Evolutionary conservation across 352 stramenopile species (phyloP), one percentile per base, ranked within the genome.

Genomic region (Globisporangium cystogenes): DNA sequence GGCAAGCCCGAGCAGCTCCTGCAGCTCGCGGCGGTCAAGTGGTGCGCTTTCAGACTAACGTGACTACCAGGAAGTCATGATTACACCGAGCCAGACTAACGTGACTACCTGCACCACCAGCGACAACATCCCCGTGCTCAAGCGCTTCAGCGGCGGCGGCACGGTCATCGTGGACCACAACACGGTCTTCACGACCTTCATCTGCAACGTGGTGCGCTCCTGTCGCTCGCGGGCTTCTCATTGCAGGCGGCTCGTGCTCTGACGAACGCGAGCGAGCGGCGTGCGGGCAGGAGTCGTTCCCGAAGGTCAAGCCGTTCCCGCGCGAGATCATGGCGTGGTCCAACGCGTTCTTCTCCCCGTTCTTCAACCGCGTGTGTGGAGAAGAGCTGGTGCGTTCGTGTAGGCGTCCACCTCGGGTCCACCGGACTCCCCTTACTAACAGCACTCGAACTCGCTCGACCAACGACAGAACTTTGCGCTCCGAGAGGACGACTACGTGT

Each of bases 111-210:
- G 39, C 16, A 44, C 39, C 16, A 3, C 12, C 35, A 94, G 84
- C 21, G 81, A 90, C 52, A 62, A 73, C 5, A 87, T 98, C 43
- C 78, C 82, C 1, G 80, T 98, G 57, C 72, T 98, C 42, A 95
- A 96, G 70, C 86, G 96, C 47, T 99, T 99, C 72, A 98, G 84
- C 15, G 96, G 96, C 41, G 96, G 96, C 18, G 96, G 96, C 23
- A 99, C 96, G 0, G 96, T 99, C 29, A 96, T 99, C 31, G 87
- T 99, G 45, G 95, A 99, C 72, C 57, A 92, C 51, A 90, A 87
- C 62, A 97, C 90, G 15, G 66, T 97, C 33, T 98, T 97, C 75
- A 90, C 84, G 37, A 95, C 87, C 3, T 96, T 96, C 56, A 95
- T 98, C 60, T 86, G 93, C 62, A 94, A 91, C 51, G 74, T 68